Conservation (phyloP, 176 grass and related monocot species). For the Guadua angustifolia region DNA sequence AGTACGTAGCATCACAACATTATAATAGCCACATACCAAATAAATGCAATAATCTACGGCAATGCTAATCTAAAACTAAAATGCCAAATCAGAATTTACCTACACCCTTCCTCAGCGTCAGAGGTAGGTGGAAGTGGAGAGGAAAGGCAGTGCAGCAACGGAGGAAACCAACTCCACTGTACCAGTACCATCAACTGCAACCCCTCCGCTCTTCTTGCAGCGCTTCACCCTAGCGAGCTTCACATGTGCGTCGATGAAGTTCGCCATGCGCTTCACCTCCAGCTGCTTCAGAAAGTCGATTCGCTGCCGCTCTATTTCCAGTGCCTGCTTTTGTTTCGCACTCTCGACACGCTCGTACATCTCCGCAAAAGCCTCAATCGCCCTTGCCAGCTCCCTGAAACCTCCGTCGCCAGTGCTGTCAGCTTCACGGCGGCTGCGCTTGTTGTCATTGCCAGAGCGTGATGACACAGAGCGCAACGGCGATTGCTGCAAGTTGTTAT, state of each 20-base stretch:
- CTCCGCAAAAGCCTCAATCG: constrained; percentile 77
- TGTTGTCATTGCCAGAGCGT: constrained; percentile 43
- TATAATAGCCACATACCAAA: too few relatives aligned
- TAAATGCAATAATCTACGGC: not conserved
- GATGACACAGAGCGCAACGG: constrained; percentile 56
- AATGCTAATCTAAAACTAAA: constrained; percentile 20
- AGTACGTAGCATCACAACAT: too few relatives aligned
- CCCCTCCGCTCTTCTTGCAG: constrained; percentile 47
- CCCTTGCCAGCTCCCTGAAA: constrained; percentile 68
- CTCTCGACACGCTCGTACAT: constrained; percentile 90
- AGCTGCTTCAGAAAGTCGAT: constrained; percentile 79
- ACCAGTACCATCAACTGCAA: constrained; percentile 43
- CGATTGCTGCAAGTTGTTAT: constrained; percentile 37
- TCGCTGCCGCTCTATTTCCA: constrained; percentile 84
- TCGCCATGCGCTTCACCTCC: constrained; percentile 90
- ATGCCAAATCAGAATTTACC: constrained; percentile 43
- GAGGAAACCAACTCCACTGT: constrained; percentile 61
- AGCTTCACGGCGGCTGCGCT: constrained; percentile 35
- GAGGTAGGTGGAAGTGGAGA: constrained; percentile 59
- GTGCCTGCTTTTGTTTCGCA: constrained; percentile 68
- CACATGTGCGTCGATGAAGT: constrained; percentile 80
- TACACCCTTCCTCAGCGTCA: constrained; percentile 39
- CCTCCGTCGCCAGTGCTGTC: constrained; percentile 44
- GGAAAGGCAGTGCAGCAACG: constrained; percentile 60
- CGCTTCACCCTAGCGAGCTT: constrained; percentile 79